Base-by-base conservation (phyloP, 108 stramenopile genomes). In the Fragilariopsis cylindrus region DNA sequence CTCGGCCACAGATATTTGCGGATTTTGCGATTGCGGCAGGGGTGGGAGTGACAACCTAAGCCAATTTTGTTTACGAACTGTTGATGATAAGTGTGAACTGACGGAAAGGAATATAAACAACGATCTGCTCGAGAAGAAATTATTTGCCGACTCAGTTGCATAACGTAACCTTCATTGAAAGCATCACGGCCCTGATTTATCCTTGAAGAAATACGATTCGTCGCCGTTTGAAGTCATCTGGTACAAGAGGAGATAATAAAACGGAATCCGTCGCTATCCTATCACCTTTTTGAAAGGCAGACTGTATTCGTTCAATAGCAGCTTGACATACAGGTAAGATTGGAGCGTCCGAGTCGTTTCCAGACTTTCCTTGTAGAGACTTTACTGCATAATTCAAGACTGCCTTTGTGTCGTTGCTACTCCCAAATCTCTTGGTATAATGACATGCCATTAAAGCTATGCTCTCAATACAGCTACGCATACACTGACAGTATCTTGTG, bases 381-480 rank as follows among this genome's bases (percentile, higher is more conserved):
- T 63, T 77, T 12, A 81, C 78, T 1, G 84, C 65, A 44, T 64
- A 57, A 21, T 74, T 72, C 41, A 77, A 54, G 43, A 85, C 53
- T 6, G 40, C 55, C 60, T 77, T 81, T 5, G 77, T 52, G 44
- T 85, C 84, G 15, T 71, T 65, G 42, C 57, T 78, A 2, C 56
- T 63, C 8, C 81, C 81, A 52, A 82, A 84, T 67, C 77, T 72
- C 48, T 62, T 70, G 40, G 67, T 48, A 77, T 78, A 84, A 52
- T 82, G 75, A 46, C 70, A 73, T n/a, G 78, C 83, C 19, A 70
- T 62, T 5, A 87, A 46, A 12, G 86, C 83, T 19, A 87, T 84
- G 70, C 82, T 87, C 64, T 87, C 86, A 46, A 87, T 81, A 43
- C 81, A 84, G 86, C 86, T 39, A 87, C 81, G 54, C 81, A 87